These are phyloP conservation scores for Kluyveromyces sp. DNA, from an alignment of 1,139 yeast genomes.

Conservation along the genomic window DNA sequence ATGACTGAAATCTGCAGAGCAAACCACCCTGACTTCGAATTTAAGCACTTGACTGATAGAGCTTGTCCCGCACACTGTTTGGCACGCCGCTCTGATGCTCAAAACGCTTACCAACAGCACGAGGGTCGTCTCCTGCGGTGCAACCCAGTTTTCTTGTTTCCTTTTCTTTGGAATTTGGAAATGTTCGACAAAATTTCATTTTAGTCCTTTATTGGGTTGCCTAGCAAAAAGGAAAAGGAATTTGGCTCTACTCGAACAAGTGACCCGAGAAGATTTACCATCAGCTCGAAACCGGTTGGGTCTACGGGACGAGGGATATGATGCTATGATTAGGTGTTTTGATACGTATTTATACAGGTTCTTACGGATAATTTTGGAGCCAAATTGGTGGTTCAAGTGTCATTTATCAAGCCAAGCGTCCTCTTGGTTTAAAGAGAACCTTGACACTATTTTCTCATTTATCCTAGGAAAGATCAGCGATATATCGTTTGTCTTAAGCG, in stretches of 20 bases:
- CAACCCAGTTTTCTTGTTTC: neutral
- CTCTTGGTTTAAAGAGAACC: slow-evolving; percentile 26
- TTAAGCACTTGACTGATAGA: neutral
- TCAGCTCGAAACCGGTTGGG: too few species aligned
- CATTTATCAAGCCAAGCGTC: slow-evolving; percentile 28
- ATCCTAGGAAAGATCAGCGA: slow-evolving; percentile 25
- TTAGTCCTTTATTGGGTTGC: neutral
- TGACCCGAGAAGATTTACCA: too few species aligned
- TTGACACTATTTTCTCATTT: slow-evolving; percentile 21
- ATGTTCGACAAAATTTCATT: neutral
- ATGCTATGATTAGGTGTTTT: neutral
- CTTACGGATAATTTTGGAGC: neutral
- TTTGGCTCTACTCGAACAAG: neutral
- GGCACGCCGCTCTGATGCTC: neutral
- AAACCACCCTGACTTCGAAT: neutral
- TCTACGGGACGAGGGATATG: too few species aligned
- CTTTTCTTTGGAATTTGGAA: neutral
- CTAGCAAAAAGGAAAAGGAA: neutral
- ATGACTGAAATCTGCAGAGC: neutral
- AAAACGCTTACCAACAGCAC: neutral
- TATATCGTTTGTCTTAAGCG: slow-evolving; percentile 24
- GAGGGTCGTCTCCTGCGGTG: neutral
- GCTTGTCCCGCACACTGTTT: too few species aligned
- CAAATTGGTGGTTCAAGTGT: neutral
- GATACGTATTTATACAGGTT: neutral